Evolutionary conservation across 192 early-diverging fungal species (phyloP), one percentile per base, ranked within the genome.

Genomic region (Mortierella claussenii): DNA sequence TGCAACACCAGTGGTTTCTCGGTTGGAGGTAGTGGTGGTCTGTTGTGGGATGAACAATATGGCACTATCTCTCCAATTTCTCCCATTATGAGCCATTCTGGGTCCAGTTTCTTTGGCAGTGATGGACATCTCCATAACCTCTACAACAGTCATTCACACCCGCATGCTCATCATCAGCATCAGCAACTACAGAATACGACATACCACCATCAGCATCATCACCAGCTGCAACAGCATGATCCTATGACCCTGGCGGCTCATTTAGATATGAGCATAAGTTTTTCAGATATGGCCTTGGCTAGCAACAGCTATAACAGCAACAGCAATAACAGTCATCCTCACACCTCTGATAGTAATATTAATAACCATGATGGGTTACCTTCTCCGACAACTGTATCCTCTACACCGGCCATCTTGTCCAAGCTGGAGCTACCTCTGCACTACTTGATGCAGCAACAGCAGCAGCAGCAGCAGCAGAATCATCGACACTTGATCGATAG

Each of bases 61-160:
- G 69, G 69, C 30, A 58, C 55, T 28, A 49, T 73, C 42, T 73
- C 69, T 33, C 69, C 69, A 36, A 73, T 73, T 31, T 73, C 69
- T 6, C 69, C 69, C 3, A 63, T 73, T 30, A 55, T 71, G 69
- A 40, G 33, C 18, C 69, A 71, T 15, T 43, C 69, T 3, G 48
- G 40, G 30, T 65, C 69, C 2, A 61, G 55, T 12, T 73, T 73
- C 61, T 73, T 73, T 50, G 55, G 55, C 13, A 57, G 37, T 40
- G 13, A 55, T 52, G 51, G 33, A 17, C 68, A 71, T n/a, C 44
- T 55, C 10, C 61, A 73, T 15, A 28, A 23, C 36, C 30, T 27
- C 17, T 59, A 71, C 60, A 54, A 6, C 17, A 54, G 64, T 11
- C 21, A 32, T 21, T 31, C 32, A 13, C 53, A 53, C n/a, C 45